Conservation (phyloP, 495 filamentous ascomycete species). For the Thozetella sp. region DNA sequence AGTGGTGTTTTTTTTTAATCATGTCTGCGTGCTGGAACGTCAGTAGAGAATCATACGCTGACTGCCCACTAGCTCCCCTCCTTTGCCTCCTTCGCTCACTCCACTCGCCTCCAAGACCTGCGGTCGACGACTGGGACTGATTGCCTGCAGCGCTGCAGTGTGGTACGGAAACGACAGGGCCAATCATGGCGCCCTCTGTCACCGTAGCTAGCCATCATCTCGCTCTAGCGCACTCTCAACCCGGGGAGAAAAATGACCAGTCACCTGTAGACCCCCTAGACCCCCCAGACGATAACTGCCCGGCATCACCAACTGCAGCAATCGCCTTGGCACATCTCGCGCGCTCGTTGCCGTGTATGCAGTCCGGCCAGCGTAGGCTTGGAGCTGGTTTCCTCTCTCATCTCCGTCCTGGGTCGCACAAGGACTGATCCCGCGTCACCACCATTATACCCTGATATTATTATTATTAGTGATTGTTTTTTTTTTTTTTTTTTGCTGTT, state of each 20-base stretch:
- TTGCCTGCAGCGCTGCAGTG: not conserved
- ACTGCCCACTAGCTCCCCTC: not conserved
- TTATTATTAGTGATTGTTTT: not conserved
- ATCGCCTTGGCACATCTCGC: not conserved
- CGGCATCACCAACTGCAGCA: not conserved
- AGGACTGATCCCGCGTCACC: too few species aligned
- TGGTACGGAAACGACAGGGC: not conserved
- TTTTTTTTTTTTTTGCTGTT: not conserved
- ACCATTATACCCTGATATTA: too few species aligned
- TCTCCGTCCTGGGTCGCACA: not conserved
- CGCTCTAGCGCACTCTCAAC: not conserved
- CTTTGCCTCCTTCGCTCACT: not conserved
- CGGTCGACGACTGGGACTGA: not conserved
- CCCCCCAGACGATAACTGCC: not conserved
- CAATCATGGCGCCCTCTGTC: not conserved
- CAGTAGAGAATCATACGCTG: not conserved
- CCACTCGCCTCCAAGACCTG: not conserved
- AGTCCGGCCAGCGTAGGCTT: not conserved
- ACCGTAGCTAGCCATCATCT: not conserved
- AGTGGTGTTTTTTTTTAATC: too few species aligned
- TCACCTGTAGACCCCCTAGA: too few species aligned
- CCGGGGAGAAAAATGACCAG: not conserved
- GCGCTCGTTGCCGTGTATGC: not conserved
- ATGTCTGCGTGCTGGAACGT: too few species aligned
- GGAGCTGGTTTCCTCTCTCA: not conserved